A percentile compares a stretch with the other conserved stretches of the same genome.
Evolutionary conservation across 371 early-diverging fungal genomes (phyloP).

Genomic region (Apophysomyces trapeziformis): DNA sequence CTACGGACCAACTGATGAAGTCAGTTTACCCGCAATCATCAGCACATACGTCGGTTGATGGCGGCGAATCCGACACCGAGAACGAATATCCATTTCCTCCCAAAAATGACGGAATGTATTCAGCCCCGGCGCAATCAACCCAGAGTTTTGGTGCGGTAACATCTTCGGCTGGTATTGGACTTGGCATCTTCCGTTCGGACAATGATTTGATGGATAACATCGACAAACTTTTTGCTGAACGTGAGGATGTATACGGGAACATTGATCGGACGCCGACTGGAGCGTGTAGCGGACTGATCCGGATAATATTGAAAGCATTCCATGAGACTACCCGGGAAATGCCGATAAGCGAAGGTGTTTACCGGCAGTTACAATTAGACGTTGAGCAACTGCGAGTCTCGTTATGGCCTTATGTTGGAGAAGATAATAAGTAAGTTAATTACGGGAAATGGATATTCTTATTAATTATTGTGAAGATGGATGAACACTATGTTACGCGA

Average conservation of each 20-base stretch:
- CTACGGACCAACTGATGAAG: conserved; percentile 31
- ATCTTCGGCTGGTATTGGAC: conserved; percentile 22
- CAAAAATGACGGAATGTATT: conserved; percentile 18
- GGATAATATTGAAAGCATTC: conserved; percentile 65
- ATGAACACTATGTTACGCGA: conserved; percentile 63
- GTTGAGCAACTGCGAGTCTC: conserved; percentile 56
- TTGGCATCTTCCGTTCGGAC: conserved; percentile 20
- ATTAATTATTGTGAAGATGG: conserved; percentile 25
- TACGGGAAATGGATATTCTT: conserved; percentile 8
- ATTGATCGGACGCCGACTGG: conserved; percentile 61
- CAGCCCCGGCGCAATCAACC: conserved; percentile 29
- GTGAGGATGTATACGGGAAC: conserved; percentile 62
- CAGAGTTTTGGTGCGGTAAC: conserved; percentile 33
- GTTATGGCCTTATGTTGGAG: conserved; percentile 43
- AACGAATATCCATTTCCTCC: conserved; percentile 28
- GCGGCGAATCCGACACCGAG: conserved; percentile 19
- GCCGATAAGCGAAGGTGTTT: conserved; percentile 47
- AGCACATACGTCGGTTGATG: not conserved
- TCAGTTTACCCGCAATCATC: conserved; percentile 27
- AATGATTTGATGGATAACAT: conserved; percentile 60
- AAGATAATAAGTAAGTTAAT: conserved; percentile 47
- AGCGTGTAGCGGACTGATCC: conserved; percentile 55
- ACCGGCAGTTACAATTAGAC: conserved; percentile 67
- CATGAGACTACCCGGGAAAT: conserved; percentile 57
- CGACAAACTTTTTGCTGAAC: conserved; percentile 72